Conservation (phyloP, 106 monocot genomes). For the Dendrobium officinale region DNA sequence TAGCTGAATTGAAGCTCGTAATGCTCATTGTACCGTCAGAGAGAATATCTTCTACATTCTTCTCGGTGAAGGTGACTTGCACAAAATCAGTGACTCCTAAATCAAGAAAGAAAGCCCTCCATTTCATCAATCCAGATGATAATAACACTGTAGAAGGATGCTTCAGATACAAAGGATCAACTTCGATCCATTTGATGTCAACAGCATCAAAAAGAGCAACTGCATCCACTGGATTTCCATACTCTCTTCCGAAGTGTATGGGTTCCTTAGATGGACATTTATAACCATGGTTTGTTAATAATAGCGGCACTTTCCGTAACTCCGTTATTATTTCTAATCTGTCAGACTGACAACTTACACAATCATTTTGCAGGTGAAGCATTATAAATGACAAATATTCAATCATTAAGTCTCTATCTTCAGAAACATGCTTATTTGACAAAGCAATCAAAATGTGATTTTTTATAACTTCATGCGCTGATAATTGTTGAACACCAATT, state of each 20-base stretch:
- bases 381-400: constrained; percentile 85
- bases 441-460: constrained; percentile 58
- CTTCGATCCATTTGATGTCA: constrained; percentile 57
- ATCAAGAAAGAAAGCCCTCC: constrained; percentile 68
- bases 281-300: constrained; percentile 77
- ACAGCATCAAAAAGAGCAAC: constrained; percentile 27
- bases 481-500: constrained; percentile 70
- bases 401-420: constrained; percentile 40
- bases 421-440: constrained; percentile 14
- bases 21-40: not conserved
- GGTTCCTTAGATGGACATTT: constrained; percentile 50
- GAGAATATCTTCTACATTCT: constrained; percentile 24
- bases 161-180: constrained; percentile 73
- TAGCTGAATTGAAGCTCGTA: not conserved
- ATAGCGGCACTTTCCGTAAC: constrained; percentile 31
- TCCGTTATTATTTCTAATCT: constrained; percentile 53
- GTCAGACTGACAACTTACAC: constrained; percentile 52
- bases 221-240: constrained; percentile 61
- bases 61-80: constrained; percentile 44
- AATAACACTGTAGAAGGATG: constrained; percentile 41
- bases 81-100: constrained; percentile 96
- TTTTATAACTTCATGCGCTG: constrained; percentile 79
- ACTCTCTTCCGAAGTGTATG: constrained; percentile 80
- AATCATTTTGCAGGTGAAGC: constrained; percentile 79
- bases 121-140: constrained; percentile 25